Conservation (phyloP, 192 early-diverging fungal genomes). For the Linderina pennispora region DNA sequence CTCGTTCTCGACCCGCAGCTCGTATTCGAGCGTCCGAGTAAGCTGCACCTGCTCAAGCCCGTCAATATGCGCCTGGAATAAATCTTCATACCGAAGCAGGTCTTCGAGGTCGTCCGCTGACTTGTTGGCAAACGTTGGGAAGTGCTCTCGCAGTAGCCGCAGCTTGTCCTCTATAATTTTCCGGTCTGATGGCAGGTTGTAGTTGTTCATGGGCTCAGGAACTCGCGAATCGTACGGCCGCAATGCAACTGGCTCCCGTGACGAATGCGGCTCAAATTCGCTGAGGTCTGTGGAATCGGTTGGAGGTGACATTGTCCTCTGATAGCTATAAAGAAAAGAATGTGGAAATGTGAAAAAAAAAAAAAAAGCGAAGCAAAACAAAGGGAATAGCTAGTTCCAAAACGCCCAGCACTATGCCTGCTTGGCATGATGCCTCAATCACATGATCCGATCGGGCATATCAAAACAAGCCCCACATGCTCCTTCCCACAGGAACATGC, state of each 20-base stretch:
- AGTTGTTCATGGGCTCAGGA: slow-evolving; percentile 46
- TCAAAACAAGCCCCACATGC: too few relatives aligned
- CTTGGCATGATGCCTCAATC: too few relatives aligned
- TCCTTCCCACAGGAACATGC: too few relatives aligned
- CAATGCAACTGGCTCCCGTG: slow-evolving; percentile 4
- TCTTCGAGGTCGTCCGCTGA: slow-evolving; percentile 46
- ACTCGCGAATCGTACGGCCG: slow-evolving; percentile 25
- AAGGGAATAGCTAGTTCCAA: too few relatives aligned
- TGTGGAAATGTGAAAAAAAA: too few relatives aligned
- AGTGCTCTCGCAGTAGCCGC: slow-evolving; percentile 26
- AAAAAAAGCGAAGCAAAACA: too few relatives aligned
- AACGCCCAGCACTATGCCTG: too few relatives aligned
- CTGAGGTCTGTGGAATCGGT: neutral
- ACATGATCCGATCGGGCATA: too few relatives aligned
- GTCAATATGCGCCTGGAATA: slow-evolving; percentile 48
- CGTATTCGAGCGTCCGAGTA: slow-evolving; percentile 45
- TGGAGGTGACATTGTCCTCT: neutral
- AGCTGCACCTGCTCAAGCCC: slow-evolving; percentile 48
- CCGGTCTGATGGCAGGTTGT: slow-evolving; percentile 27
- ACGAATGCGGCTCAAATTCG: slow-evolving; percentile 1
- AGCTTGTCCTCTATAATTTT: slow-evolving; percentile 20
- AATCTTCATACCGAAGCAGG: slow-evolving; percentile 42
- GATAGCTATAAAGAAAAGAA: too few relatives aligned
- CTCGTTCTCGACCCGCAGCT: slow-evolving; percentile 45
- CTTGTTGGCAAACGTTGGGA: slow-evolving; percentile 50